Evolutionary conservation across 805 yeast genomes (phyloP).

Genomic region (Lachancea kluyveri): DNA sequence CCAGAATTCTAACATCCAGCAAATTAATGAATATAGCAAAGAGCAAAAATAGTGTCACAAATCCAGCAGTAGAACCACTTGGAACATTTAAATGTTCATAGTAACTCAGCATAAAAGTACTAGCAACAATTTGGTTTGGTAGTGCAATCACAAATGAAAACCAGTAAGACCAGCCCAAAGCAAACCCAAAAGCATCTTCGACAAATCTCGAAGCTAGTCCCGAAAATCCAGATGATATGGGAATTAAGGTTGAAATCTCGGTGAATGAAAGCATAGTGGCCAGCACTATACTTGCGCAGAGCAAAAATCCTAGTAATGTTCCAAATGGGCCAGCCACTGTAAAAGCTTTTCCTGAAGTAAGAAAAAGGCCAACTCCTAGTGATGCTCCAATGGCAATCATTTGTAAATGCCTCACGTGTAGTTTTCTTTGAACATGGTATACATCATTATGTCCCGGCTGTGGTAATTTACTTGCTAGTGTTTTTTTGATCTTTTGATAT

Average conservation of each 20-base stretch:
- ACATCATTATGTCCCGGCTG: constrained; percentile 11
- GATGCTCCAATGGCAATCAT: constrained; percentile 65
- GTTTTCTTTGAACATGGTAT: constrained; percentile 42
- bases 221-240: constrained; percentile 57
- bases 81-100: constrained; percentile 52
- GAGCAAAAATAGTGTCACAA: constrained; percentile 53
- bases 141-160: constrained; percentile 50
- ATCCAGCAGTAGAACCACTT: constrained; percentile 50
- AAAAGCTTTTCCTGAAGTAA: constrained; percentile 55
- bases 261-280: constrained; percentile 58
- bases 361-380: constrained; percentile 58
- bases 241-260: constrained; percentile 57
- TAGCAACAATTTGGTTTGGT: constrained; percentile 63
- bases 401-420: constrained; percentile 49
- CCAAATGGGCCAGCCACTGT: constrained; percentile 50
- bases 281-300: constrained; percentile 61
- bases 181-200: constrained; percentile 62
- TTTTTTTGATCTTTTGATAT: too few species aligned
- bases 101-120: constrained; percentile 55
- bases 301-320: constrained; percentile 48
- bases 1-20: constrained; percentile 64
- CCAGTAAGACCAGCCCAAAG: constrained; percentile 59
- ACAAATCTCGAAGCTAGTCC: constrained; percentile 58
- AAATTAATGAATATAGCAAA: constrained; percentile 46
- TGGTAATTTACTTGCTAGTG: not conserved